Evolutionary conservation across 2,329 filamentous ascomycete species (phyloP), one percentile per base, ranked within the genome.

Genomic region (Fusarium illudens): DNA sequence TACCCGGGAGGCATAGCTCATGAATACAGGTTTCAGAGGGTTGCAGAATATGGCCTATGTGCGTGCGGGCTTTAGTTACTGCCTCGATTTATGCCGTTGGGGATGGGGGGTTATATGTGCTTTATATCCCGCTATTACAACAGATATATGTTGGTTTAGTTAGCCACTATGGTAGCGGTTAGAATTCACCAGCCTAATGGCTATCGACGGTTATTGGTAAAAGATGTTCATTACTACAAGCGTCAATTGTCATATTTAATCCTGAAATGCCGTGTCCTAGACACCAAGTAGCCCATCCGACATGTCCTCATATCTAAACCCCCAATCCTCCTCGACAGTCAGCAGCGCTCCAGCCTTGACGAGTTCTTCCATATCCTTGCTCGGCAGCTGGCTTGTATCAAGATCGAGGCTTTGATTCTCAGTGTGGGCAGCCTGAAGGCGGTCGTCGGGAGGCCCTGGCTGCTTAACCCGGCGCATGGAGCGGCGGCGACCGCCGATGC

Each of bases 271-370:
- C 10, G 13, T 30, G 25, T 13, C n/a, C 7, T 33, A 33, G 48
- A 56, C 11, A 8, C 12, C 25, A 25, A 54, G 19, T 8, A 48
- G 49, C 27, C 37, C 54, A 50, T 22, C 39, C 4, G 65, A 56
- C 52, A 65, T 60, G 19, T 80, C 78, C 51, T 80, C 77, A 55
- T 78, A 79, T 2, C 19, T 55, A 60, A 79, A 75, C 3, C 71
- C 74, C 75, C 76, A 79, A n/a, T 77, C 76, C 46, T 77, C 77
- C 3, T 73, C 74, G 8, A 79, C 68, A 1, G 63, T 62, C 10
- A 80, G 51, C 57, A 76, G 58, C 6, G 74, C 78, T 2, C 75
- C 75, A 1, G 71, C 73, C 20, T 58, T 46, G 2, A 68, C 39
- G 6, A 79, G 65, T 15, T 68, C 60, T 6, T 48, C 60, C 58